Conservation (phyloP, 2,329 filamentous ascomycete species). For the Pseudohalonectria lignicola region DNA sequence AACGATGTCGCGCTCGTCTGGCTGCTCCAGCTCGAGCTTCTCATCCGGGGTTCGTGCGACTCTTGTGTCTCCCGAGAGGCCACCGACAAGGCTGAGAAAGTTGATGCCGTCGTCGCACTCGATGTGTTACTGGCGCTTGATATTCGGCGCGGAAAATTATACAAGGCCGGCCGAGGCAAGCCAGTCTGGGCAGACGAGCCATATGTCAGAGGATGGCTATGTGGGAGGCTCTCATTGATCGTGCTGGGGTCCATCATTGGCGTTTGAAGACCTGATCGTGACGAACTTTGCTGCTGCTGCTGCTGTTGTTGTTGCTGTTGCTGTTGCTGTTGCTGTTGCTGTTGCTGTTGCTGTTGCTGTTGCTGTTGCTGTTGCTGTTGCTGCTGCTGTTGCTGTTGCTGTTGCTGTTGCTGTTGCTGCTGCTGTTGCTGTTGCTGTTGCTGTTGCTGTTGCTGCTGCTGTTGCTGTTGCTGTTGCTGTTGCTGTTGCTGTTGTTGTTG, state of each 20-base stretch:
- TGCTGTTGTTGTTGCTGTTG: not conserved
- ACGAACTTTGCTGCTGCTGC: not conserved
- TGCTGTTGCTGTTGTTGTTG: not conserved
- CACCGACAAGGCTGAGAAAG: constrained; percentile 6
- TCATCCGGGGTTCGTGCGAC: constrained; percentile 11
- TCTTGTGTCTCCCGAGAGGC: constrained; percentile 19
- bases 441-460: not conserved
- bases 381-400: not conserved
- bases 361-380: not conserved
- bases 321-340: not conserved
- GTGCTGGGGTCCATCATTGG: constrained; percentile 2
- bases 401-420: not conserved
- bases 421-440: not conserved
- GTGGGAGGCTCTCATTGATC: constrained; percentile 1
- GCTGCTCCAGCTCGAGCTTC: constrained; percentile 13
- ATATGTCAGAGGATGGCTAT: too few species aligned
- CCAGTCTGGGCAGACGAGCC: too few species aligned
- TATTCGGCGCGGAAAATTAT: constrained; percentile 12
- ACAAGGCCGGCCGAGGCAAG: constrained; percentile 6
- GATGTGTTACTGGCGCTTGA: constrained; percentile 12
- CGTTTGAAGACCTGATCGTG: not conserved
- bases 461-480: not conserved
- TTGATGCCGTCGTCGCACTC: constrained; percentile 17
- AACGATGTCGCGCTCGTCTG: constrained; percentile 16
- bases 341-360: not conserved